Percentiles rank a stretch among this genome's conserved stretches.
These are phyloP conservation scores for Pythium oligandrum DNA, from an alignment of 352 stramenopile species.

Conservation along the genomic window DNA sequence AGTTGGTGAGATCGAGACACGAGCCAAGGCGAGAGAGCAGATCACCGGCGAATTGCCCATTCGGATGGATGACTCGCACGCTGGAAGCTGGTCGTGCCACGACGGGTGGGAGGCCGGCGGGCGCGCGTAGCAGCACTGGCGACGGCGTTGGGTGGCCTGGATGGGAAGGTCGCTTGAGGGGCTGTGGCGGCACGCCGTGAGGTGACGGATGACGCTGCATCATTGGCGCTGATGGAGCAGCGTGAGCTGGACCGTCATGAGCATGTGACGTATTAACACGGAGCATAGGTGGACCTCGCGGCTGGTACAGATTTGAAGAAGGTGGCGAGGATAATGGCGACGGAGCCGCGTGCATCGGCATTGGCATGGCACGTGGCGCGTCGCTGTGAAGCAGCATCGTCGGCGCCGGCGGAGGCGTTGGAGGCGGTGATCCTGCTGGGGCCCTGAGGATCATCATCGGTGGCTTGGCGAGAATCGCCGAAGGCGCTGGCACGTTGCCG, in stretches of 20 bases:
- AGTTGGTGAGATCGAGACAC: constrained; percentile 66
- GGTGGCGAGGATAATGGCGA: not conserved
- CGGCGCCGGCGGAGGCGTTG: constrained; percentile 6
- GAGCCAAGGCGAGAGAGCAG: constrained; percentile 38
- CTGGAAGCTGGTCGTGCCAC: constrained; percentile 27
- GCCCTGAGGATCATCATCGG: constrained; percentile 32
- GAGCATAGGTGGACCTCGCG: constrained; percentile 9
- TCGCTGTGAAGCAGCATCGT: not conserved
- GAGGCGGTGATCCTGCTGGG: no score
- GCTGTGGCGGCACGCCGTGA: not conserved
- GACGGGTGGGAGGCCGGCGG: no score
- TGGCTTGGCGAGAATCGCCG: constrained; percentile 36
- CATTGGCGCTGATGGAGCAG: not conserved
- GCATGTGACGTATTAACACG: constrained; percentile 11
- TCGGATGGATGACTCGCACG: not conserved
- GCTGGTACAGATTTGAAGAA: constrained; percentile 5
- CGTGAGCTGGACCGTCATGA: not conserved
- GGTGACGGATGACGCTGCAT: not conserved
- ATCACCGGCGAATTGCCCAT: constrained; percentile 50
- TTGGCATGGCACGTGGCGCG: not conserved
- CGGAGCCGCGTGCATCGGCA: constrained; percentile 10
- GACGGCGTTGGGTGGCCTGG: not conserved
- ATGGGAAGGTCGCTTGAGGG: not conserved
- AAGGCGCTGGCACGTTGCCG: not conserved
- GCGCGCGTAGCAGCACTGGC: constrained; percentile 1